phyloP scores from a whole-genome alignment of 208 protist species.

The Herpetomonas tarakana region DNA sequence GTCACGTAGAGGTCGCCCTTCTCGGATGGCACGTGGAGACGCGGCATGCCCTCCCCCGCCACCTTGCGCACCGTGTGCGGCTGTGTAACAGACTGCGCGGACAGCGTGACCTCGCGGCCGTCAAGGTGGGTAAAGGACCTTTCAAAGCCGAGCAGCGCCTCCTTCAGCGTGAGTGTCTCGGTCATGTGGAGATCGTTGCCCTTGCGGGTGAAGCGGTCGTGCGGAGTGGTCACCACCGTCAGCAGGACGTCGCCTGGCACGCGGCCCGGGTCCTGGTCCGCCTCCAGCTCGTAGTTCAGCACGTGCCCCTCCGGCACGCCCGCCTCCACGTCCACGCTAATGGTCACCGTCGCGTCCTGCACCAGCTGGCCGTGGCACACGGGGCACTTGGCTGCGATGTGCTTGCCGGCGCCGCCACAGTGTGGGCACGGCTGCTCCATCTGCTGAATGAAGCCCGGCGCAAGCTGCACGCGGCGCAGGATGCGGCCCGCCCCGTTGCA shows the following conservation, averaged over 20 bases:
- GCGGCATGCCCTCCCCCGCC: constrained; percentile 91
- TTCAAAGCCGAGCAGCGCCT: constrained; percentile 90
- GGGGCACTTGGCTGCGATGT: constrained; percentile 66
- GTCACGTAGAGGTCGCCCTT: constrained; percentile 88
- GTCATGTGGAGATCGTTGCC: constrained; percentile 81
- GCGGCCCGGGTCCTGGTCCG: constrained; percentile 65
- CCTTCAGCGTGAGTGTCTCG: constrained; percentile 74
- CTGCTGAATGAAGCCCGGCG: constrained; percentile 71
- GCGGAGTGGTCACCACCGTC: constrained; percentile 38
- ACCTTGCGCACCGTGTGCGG: constrained; percentile 70
- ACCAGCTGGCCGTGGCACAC: constrained; percentile 79
- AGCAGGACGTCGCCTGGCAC: constrained; percentile 85
- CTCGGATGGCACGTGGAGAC: constrained; percentile 77
- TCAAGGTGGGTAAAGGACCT: constrained; percentile 86
- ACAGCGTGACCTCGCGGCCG: constrained; percentile 40
- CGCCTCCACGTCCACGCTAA: constrained; percentile 73
- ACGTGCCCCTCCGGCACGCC: constrained; percentile 65
- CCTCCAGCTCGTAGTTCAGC: constrained; percentile 86
- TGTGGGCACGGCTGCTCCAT: constrained; percentile 72
- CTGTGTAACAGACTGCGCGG: constrained; percentile 34
- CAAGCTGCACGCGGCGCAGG: constrained; percentile 65
- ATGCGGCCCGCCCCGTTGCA: constrained; percentile 70
- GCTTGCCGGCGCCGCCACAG: constrained; percentile 83
- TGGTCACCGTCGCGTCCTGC: constrained; percentile 17
- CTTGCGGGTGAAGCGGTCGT: constrained; percentile 75